phyloP scores from a whole-genome alignment of 2,329 filamentous ascomycete species.

The Biscogniauxia marginata region DNA sequence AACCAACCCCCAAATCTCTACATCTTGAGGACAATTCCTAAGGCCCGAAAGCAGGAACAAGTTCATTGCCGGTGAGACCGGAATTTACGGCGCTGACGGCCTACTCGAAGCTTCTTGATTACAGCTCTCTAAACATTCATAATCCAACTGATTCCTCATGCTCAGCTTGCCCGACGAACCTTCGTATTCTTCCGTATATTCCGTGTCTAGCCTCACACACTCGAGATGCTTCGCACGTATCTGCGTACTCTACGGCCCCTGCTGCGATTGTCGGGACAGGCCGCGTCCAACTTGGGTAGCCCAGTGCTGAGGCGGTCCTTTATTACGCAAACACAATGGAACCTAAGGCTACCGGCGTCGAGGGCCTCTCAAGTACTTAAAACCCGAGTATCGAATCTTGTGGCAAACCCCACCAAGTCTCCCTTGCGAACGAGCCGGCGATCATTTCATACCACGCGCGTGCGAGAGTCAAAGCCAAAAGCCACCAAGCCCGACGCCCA shows the following conservation, averaged over 20 bases:
- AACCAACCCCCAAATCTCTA: too few species aligned
- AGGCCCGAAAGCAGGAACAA: too few species aligned
- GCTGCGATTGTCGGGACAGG: constrained; percentile 12
- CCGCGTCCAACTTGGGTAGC: constrained; percentile 15
- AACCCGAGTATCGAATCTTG: constrained; percentile 10
- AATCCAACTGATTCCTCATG: neutral
- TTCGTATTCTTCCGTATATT: too few species aligned
- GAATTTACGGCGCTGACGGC: neutral
- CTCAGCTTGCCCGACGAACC: too few species aligned
- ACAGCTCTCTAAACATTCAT: too few species aligned
- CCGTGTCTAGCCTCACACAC: neutral
- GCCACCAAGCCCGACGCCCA: constrained; percentile 15
- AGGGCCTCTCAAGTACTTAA: constrained; percentile 5
- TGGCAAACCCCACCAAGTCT: constrained; percentile 11
- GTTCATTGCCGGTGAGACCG: too few species aligned
- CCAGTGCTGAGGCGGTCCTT: constrained; percentile 18
- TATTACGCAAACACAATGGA: constrained; percentile 14
- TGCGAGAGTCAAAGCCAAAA: constrained; percentile 24
- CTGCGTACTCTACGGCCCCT: constrained; percentile 3
- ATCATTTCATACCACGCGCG: constrained; percentile 26
- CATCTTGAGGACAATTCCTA: too few species aligned
- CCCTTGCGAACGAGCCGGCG: constrained; percentile 20
- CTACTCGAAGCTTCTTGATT: neutral
- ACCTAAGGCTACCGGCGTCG: constrained; percentile 6
- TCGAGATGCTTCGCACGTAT: neutral